Percentiles rank a stretch among this genome's conserved stretches.
phyloP scores from a whole-genome alignment of 2,329 filamentous ascomycete species.

The Paracoccidioides lutzii region DNA sequence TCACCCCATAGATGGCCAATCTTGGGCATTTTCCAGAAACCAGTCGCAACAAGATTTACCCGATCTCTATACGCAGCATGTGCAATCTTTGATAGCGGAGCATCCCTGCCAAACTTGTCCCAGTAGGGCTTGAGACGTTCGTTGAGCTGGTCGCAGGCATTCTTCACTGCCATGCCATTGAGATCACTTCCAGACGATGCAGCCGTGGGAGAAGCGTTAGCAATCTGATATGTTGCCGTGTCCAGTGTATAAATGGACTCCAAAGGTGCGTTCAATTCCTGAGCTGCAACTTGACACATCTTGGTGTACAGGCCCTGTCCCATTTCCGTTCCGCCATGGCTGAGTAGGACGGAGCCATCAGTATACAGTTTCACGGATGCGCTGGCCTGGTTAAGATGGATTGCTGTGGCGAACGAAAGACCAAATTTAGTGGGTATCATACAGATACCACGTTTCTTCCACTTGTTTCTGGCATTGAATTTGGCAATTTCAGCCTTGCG shows the following conservation, averaged over 20 bases:
- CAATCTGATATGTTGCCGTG: constrained; percentile 14
- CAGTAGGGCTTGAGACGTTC: constrained; percentile 9
- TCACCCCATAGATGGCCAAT: constrained; percentile 14
- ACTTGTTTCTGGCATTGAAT: constrained; percentile 14
- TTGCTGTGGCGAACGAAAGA: constrained; percentile 16
- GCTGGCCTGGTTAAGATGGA: constrained; percentile 17
- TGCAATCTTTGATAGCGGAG: constrained; percentile 10
- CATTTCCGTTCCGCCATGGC: constrained; percentile 18
- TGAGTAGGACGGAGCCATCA: constrained; percentile 15
- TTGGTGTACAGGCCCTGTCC: constrained; percentile 18
- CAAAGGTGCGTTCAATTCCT: constrained; percentile 12
- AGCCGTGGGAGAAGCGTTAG: constrained; percentile 17
- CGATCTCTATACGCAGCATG: constrained; percentile 13
- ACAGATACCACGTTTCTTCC: constrained; percentile 15
- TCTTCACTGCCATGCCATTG: constrained; percentile 16
- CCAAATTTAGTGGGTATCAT: constrained; percentile 18
- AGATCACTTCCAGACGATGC: constrained; percentile 17
- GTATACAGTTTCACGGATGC: constrained; percentile 15
- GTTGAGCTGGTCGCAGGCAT: constrained; percentile 12
- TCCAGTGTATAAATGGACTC: constrained; percentile 15
- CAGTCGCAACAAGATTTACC: constrained; percentile 14
- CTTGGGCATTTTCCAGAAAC: constrained; percentile 13
- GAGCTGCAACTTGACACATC: constrained; percentile 16
- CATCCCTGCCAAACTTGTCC: constrained; percentile 8
- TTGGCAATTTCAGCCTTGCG: constrained; percentile 5